These are phyloP conservation scores for Cyberlindnera veronae DNA, from an alignment of 805 yeast genomes.

Conservation along the genomic window DNA sequence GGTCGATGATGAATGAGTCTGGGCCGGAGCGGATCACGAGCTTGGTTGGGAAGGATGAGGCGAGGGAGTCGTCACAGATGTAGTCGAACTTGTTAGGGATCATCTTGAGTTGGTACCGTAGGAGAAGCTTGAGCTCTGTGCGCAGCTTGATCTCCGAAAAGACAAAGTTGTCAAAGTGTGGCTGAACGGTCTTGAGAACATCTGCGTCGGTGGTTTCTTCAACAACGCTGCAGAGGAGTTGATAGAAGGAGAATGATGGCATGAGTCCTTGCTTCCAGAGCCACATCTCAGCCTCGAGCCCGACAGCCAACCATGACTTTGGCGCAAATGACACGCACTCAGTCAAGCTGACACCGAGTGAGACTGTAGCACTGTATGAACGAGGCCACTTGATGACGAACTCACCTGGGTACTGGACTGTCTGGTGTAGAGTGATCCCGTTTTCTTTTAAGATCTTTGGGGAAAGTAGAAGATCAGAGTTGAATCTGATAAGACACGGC, in stretches of 20 bases:
- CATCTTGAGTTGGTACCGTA: no score
- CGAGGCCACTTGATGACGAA: constrained; percentile 55
- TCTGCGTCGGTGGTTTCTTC: constrained; percentile 37
- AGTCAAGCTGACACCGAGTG: constrained; percentile 53
- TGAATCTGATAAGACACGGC: constrained; percentile 23
- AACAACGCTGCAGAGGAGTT: constrained; percentile 45
- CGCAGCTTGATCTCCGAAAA: constrained; percentile 44
- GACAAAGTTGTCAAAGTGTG: constrained; percentile 33
- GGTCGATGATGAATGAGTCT: constrained; percentile 32
- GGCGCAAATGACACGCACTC: constrained; percentile 60
- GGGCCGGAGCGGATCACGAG: constrained; percentile 37
- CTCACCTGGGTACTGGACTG: constrained; percentile 61
- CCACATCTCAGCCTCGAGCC: constrained; percentile 51
- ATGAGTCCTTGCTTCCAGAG: constrained; percentile 41
- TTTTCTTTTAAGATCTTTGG: constrained; percentile 44
- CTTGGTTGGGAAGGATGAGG: constrained; percentile 52
- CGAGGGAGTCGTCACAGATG: constrained; percentile 52
- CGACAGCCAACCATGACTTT: constrained; percentile 48
- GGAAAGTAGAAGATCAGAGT: constrained; percentile 45
- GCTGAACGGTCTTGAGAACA: constrained; percentile 33
- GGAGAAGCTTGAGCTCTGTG: no score
- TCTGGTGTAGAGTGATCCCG: constrained; percentile 46
- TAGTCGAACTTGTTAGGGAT: constrained; percentile 36
- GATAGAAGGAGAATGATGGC: constrained; percentile 51
- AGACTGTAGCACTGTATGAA: constrained; percentile 46